Evolutionary conservation across 371 early-diverging fungal species (phyloP), one percentile per base, ranked within the genome.

Genomic region (Modicella reniformis): DNA sequence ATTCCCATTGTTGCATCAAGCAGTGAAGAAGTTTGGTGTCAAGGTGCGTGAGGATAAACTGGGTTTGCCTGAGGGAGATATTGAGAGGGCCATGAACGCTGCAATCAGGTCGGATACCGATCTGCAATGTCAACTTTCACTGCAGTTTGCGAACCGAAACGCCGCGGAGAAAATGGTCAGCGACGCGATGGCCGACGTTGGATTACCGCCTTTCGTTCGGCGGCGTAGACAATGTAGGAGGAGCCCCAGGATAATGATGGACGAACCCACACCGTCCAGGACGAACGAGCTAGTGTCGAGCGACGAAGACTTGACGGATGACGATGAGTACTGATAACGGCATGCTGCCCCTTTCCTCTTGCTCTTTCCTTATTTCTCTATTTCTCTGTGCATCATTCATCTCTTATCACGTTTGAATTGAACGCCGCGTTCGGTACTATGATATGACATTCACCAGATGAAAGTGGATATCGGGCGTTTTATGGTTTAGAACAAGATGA

Each of bases 121-220:
- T 2, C 17, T 48, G 32, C 34, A 37, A 8, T 29, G 30, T 6
- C 59, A 66, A 37, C 32, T 67, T 23, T 21, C 49, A 15, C 49
- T 49, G n/a, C 63, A 73, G 41, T 56, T 65, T 32, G 50, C 49
- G 2, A 58, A 74, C 54, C 64, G 69, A 1, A 59, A 33, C 37
- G 21, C 66, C 29, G 75, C 75, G 9, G 75, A 75, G 54, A 61
- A 70, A 44, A 62, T 75, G 70, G 34, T 75, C 23, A 65, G 56
- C 28, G 62, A 66, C 17, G 75, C 75, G 0, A 62, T 62, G 62
- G 23, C n/a, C 28, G 21, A 52, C 12, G 52, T 32, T 34, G 62
- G 54, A 0, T 30, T 62, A 21, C 62, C 54, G 10, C 15, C 32
- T 5, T 28, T 41, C 53, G 8, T 12, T n/a, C 49, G 49, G 33